phyloP scores from a whole-genome alignment of 2,329 filamentous ascomycete genomes.

The Rutstroemia sydowiana region DNA sequence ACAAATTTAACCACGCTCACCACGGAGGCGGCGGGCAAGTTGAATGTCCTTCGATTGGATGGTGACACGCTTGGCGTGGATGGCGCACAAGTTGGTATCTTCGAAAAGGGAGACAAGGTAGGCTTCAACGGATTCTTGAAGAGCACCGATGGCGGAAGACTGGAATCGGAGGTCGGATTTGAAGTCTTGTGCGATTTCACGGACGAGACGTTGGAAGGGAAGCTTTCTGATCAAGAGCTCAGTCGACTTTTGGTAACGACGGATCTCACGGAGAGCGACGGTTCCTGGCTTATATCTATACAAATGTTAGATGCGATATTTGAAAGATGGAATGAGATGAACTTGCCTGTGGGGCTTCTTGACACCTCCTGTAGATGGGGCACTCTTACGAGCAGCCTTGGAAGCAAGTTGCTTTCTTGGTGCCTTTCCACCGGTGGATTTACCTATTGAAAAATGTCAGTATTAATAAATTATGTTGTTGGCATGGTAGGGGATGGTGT shows the following conservation, averaged over 20 bases:
- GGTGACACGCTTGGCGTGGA: slow-evolving; percentile 98
- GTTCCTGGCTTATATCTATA: slow-evolving; percentile 83
- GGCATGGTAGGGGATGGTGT: neutral
- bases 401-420: slow-evolving; percentile 95
- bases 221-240: slow-evolving; percentile 96
- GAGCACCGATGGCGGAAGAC: slow-evolving; percentile 91
- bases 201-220: slow-evolving; percentile 94
- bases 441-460: slow-evolving; percentile 36
- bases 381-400: slow-evolving; percentile 95
- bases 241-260: slow-evolving; percentile 95
- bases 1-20: slow-evolving; percentile 71
- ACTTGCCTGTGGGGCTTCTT: neutral
- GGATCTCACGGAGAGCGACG: slow-evolving; percentile 96
- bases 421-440: slow-evolving; percentile 73
- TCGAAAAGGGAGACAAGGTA: slow-evolving; percentile 98
- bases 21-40: slow-evolving; percentile 88
- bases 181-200: slow-evolving; percentile 95
- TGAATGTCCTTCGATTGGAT: slow-evolving; percentile 85
- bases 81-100: slow-evolving; percentile 97
- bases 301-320: neutral
- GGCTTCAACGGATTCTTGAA: slow-evolving; percentile 97
- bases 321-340: neutral
- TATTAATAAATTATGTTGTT: slow-evolving; percentile 11
- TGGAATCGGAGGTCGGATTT: slow-evolving; percentile 96
- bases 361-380: slow-evolving; percentile 68